A percentile compares a stretch with the other conserved stretches of the same genome.
phyloP scores from a whole-genome alignment of 2,329 filamentous ascomycete species.

The Xylaria sp. region DNA sequence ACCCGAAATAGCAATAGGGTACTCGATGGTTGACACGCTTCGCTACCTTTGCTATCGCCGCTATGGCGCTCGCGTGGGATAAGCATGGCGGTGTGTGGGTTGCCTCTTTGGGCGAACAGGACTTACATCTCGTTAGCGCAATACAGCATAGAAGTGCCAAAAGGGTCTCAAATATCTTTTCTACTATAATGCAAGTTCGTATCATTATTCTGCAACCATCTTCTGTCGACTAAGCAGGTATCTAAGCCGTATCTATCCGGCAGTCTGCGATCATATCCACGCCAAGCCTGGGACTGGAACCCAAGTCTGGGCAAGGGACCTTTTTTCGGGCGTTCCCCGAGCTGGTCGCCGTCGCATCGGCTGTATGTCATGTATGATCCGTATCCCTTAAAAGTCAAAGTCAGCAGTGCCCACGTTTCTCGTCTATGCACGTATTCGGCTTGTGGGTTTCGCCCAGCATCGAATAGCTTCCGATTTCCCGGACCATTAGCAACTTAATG shows the following conservation, averaged over 20 bases:
- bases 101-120: neutral
- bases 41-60: slow-evolving; percentile 8
- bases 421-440: slow-evolving; percentile 12
- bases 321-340: slow-evolving; percentile 41
- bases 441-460: slow-evolving; percentile 11
- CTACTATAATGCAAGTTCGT: neutral
- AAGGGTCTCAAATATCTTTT: neutral
- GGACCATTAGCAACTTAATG: neutral
- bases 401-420: neutral
- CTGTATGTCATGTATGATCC: neutral
- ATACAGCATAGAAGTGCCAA: neutral
- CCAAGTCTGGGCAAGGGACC: slow-evolving; percentile 39
- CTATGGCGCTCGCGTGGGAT: slow-evolving; percentile 18
- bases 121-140: neutral
- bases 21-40: neutral
- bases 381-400: neutral
- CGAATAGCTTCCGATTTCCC: slow-evolving; percentile 1
- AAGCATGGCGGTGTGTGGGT: slow-evolving; percentile 1
- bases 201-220: neutral
- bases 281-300: slow-evolving; percentile 28
- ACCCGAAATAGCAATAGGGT: slow-evolving; percentile 26
- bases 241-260: slow-evolving; percentile 1
- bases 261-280: slow-evolving; percentile 13
- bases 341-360: slow-evolving; percentile 36
- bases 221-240: neutral